Conservation (phyloP, 192 early-diverging fungal species). For the Backusella psychrophila region DNA sequence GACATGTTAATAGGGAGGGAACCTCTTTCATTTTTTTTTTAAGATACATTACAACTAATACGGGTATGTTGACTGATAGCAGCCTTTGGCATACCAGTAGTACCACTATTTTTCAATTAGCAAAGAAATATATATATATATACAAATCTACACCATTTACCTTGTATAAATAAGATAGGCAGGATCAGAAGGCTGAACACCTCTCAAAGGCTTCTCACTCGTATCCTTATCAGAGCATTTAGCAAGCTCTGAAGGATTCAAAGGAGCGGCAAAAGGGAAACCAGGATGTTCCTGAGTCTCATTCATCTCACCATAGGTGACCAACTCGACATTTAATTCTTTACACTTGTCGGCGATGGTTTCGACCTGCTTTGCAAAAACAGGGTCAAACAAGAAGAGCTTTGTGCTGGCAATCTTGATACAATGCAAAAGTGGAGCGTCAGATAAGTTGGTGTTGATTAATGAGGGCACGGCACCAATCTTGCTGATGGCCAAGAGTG, state of each 20-base stretch:
- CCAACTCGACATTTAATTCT: slow-evolving; percentile 26
- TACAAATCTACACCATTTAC: slow-evolving; percentile 12
- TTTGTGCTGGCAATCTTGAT: slow-evolving; percentile 40
- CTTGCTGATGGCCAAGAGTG: slow-evolving; percentile 54
- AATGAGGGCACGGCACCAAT: slow-evolving; percentile 54
- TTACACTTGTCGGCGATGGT: slow-evolving; percentile 18
- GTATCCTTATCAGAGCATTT: slow-evolving; percentile 32
- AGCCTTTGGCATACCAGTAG: slow-evolving; percentile 63
- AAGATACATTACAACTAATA: slow-evolving; percentile 21
- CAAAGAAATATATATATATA: background rate
- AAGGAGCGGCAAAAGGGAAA: slow-evolving; percentile 18
- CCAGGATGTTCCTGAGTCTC: slow-evolving; percentile 21
- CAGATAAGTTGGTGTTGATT: slow-evolving; percentile 59
- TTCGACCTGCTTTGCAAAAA: slow-evolving; percentile 26
- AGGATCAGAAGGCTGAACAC: slow-evolving; percentile 22
- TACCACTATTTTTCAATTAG: slow-evolving; percentile 50
- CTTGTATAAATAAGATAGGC: slow-evolving; percentile 43
- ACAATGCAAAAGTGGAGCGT: slow-evolving; percentile 38
- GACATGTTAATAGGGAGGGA: background rate
- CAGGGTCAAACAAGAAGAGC: slow-evolving; percentile 44
- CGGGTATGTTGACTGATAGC: slow-evolving; percentile 50
- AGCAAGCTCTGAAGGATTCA: slow-evolving; percentile 27
- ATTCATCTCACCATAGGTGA: slow-evolving; percentile 27
- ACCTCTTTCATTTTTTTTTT: slow-evolving; percentile 11
- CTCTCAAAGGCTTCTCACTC: slow-evolving; percentile 18